Percentiles rank a stretch among this genome's conserved stretches.
Evolutionary conservation across 1,284 basidiomycete species (phyloP).

Genomic region (Coniophora puteana): DNA sequence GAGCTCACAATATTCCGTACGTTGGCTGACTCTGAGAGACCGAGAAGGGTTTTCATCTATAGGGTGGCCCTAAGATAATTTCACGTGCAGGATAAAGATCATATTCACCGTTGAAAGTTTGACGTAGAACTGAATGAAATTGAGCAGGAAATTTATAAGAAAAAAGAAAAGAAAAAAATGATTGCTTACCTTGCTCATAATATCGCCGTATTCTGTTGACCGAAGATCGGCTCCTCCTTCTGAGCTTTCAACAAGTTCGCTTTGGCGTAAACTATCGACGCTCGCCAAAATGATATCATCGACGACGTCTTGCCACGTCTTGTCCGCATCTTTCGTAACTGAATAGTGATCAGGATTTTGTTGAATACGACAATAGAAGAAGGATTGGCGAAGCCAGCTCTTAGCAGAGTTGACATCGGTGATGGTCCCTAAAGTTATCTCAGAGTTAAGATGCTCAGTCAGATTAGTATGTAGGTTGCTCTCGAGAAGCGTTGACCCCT

Average conservation of each 20-base stretch:
- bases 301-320: slow-evolving; percentile 67
- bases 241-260: slow-evolving; percentile 51
- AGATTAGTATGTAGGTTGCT: slow-evolving; percentile 83
- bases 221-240: slow-evolving; percentile 38
- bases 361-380: slow-evolving; percentile 80
- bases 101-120: slow-evolving; percentile 57
- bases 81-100: not conserved
- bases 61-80: no score
- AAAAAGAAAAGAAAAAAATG: slow-evolving; percentile 3
- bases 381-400: slow-evolving; percentile 78
- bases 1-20: slow-evolving; percentile 62
- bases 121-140: slow-evolving; percentile 58
- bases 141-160: slow-evolving; percentile 5
- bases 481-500: slow-evolving; percentile 74
- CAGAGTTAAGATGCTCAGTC: slow-evolving; percentile 89
- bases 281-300: slow-evolving; percentile 72
- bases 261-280: slow-evolving; percentile 52
- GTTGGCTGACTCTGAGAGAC: slow-evolving; percentile 48
- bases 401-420: slow-evolving; percentile 63
- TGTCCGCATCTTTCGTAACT: slow-evolving; percentile 50
- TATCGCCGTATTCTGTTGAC: slow-evolving; percentile 74
- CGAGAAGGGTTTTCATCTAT: slow-evolving; percentile 67
- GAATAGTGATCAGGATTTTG: slow-evolving; percentile 80
- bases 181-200: slow-evolving; percentile 78
- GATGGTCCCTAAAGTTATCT: slow-evolving; percentile 85